Base-by-base conservation (phyloP, 306 rosid genomes). In the Spatholobus suberectus region DNA sequence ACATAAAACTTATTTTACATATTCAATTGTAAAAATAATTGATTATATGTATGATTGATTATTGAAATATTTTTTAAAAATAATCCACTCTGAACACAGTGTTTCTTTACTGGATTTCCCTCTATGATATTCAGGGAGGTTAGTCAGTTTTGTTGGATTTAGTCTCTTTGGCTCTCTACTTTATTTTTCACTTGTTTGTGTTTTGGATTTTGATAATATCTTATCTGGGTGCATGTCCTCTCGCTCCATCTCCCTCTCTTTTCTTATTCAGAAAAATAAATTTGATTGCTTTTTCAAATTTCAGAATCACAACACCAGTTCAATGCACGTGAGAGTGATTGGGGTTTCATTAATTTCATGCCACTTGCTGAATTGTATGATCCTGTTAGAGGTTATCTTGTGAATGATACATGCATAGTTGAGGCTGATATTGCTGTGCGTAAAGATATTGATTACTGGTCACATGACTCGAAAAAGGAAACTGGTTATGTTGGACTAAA, bases 341-440 rank as follows among this genome's bases (percentile, higher is more conserved):
- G 98, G 99, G 99, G 99, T 46, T 95, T 95, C 80, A 86, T 94
- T 9, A 86, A 90, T 49, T 95, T 90, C 86, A 95, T 95, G 99
- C 96, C 96, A 59, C 96, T 95, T 1, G 52, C 90, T 88, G 98
- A 95, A 52, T 86, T 95, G 71, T 92, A 88, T 83, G 99, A 93
- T 73, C 90, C 93, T 26, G 29, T 79, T 79, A 86, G 94, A 81
- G 98, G 99, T 10, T 95, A 93, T 86, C 85, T 95, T 68, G 89
- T 92, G 77, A 89, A 92, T 34, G 99, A 93, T 70, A 88, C 88
- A 38, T 91, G 94, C 13, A 21, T 93, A 35, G 82, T 95, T 85
- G 98, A 95, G 86, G 99, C 99, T 70, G 98, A 92, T 83, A 93
- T 95, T 79, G 86, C 88, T 61, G 95, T 93, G 43, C 98, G 97